Evolutionary conservation across 2,329 filamentous ascomycete species (phyloP).

Genomic region (Hypoxylon sp.): DNA sequence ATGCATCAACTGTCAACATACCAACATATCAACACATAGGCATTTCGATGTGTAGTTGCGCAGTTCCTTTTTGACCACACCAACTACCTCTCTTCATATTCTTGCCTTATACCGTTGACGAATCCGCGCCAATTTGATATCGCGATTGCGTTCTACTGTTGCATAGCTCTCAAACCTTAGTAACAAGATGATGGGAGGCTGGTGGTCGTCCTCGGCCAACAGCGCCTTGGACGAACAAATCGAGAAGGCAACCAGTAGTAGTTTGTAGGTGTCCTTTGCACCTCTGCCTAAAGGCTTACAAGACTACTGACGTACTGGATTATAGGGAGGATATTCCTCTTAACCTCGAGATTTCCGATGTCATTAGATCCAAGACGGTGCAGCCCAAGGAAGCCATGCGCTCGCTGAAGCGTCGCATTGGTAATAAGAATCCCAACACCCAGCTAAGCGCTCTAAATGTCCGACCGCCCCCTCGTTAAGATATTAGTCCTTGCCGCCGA

Average conservation of each 20-base stretch:
- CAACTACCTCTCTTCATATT: neutral
- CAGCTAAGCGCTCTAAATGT: slow-evolving; percentile 96
- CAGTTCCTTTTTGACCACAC: slow-evolving; percentile 16
- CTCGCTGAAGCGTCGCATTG: slow-evolving; percentile 92
- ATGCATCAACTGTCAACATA: slow-evolving; percentile 3
- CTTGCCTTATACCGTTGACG: neutral
- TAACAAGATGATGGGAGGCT: slow-evolving; percentile 79
- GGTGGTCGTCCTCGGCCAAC: slow-evolving; percentile 94
- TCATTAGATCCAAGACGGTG: slow-evolving; percentile 97
- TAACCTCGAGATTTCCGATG: slow-evolving; percentile 97
- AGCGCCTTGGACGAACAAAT: slow-evolving; percentile 97
- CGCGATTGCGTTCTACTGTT: slow-evolving; percentile 17
- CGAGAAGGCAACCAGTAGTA: slow-evolving; percentile 93
- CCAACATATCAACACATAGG: neutral
- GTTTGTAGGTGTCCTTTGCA: slow-evolving; percentile 75
- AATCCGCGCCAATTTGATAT: neutral
- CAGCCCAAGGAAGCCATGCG: slow-evolving; percentile 99
- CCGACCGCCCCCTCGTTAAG: slow-evolving; percentile 50
- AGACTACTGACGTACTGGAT: slow-evolving; percentile 47
- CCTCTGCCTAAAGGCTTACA: slow-evolving; percentile 31
- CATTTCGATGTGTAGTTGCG: slow-evolving; percentile 8
- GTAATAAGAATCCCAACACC: slow-evolving; percentile 97
- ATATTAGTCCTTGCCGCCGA: neutral
- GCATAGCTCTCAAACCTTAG: slow-evolving; percentile 2
- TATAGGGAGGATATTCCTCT: slow-evolving; percentile 92